Evolutionary conservation across 345 rosid species (phyloP).

Genomic region (Bretschneidera sinensis): DNA sequence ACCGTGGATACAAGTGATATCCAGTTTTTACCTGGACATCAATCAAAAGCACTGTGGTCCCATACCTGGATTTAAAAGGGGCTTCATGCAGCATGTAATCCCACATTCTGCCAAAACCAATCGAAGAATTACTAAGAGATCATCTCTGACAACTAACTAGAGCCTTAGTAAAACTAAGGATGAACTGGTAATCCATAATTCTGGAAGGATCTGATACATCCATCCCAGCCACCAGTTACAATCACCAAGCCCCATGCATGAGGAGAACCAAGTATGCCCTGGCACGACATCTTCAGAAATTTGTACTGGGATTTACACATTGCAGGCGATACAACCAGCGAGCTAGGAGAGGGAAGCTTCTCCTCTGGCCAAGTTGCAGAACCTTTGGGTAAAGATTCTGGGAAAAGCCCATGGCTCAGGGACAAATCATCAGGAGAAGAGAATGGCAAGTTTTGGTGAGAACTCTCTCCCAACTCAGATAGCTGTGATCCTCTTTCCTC

Average conservation of each 20-base stretch:
- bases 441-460: constrained; percentile 20
- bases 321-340: constrained; percentile 22
- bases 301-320: constrained; percentile 32
- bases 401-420: constrained; percentile 12
- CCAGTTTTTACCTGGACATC: not conserved
- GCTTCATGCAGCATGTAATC: not conserved
- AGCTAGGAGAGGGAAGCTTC: constrained; percentile 23
- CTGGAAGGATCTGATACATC: constrained; percentile 37
- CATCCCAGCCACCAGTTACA: constrained; percentile 44
- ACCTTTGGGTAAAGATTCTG: constrained; percentile 31
- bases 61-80: not conserved
- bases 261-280: constrained; percentile 21
- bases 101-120: not conserved
- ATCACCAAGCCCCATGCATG: constrained; percentile 41
- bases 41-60: not conserved
- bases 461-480: constrained; percentile 21
- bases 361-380: constrained; percentile 66
- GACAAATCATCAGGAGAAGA: constrained; percentile 26
- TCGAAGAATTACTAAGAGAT: not conserved
- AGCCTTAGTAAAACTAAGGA: constrained; percentile 2
- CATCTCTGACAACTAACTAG: not conserved
- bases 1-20: not conserved
- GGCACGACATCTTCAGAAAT: constrained; percentile 25
- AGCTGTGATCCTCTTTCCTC: constrained; percentile 9
- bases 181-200: constrained; percentile 42